Evolutionary conservation across 495 filamentous ascomycete species (phyloP).

Genomic region (Daldinia decipiens): DNA sequence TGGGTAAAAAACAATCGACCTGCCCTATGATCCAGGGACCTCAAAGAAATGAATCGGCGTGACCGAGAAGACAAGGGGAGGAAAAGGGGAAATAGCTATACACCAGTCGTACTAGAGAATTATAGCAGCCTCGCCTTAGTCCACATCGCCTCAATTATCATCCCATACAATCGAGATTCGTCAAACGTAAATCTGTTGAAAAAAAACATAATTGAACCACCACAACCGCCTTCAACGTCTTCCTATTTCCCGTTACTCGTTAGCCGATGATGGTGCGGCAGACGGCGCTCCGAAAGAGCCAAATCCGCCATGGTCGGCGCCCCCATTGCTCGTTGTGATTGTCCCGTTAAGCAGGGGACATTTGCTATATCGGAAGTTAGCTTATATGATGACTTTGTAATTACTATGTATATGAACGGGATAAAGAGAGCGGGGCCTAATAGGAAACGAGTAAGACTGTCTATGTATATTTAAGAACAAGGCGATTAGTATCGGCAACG

Average conservation of each 20-base stretch:
- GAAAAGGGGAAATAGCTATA: neutral
- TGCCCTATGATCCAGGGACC: neutral
- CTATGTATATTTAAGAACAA: neutral
- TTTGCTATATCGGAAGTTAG: constrained; percentile 64
- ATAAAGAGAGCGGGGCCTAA: constrained; percentile 1
- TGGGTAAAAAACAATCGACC: constrained; percentile 10
- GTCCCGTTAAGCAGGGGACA: constrained; percentile 92
- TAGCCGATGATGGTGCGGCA: constrained; percentile 20
- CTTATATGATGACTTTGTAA: constrained; percentile 27
- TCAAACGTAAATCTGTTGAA: neutral
- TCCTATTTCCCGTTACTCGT: constrained; percentile 13
- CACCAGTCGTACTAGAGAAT: neutral
- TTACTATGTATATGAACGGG: constrained; percentile 12
- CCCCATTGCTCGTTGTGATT: constrained; percentile 74
- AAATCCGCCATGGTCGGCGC: constrained; percentile 60
- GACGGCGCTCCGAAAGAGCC: constrained; percentile 60
- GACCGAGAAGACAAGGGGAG: constrained; percentile 9
- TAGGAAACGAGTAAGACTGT: neutral
- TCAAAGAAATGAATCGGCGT: constrained; percentile 2
- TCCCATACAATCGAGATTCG: neutral
- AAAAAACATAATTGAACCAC: neutral
- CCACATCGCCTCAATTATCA: neutral
- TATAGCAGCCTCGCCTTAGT: neutral
- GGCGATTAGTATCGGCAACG: constrained; percentile 9
- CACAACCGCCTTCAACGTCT: neutral